phyloP scores from a whole-genome alignment of 257 asterid genomes.

The Forsythia suspensa region DNA sequence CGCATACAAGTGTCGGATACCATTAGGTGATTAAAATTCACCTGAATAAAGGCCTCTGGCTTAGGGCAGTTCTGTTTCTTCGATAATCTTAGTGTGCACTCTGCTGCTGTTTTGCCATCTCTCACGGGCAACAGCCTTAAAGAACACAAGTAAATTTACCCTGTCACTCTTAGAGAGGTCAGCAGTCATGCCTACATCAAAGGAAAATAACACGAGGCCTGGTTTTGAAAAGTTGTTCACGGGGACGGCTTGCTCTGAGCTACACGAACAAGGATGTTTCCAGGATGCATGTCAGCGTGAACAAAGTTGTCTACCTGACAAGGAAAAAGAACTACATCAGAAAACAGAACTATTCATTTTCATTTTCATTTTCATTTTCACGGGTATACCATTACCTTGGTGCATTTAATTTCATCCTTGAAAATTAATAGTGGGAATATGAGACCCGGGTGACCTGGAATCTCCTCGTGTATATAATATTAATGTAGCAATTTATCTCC shows the following conservation, averaged over 20 bases:
- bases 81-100: slow-evolving; percentile 56
- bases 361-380: neutral
- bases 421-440: neutral
- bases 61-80: slow-evolving; percentile 74
- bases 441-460: neutral
- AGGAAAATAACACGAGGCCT: slow-evolving; percentile 76
- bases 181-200: slow-evolving; percentile 88
- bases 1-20: slow-evolving; percentile 8
- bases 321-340: slow-evolving; percentile 21
- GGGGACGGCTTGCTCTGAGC: slow-evolving; percentile 45
- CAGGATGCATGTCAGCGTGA: slow-evolving; percentile 93
- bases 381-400: neutral
- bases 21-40: slow-evolving; percentile 20
- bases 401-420: neutral
- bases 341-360: neutral
- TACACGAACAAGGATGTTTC: slow-evolving; percentile 78
- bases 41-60: slow-evolving; percentile 78
- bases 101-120: slow-evolving; percentile 77
- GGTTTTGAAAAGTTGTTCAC: slow-evolving; percentile 53
- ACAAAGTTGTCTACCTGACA: slow-evolving; percentile 80
- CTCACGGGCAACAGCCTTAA: slow-evolving; percentile 76
- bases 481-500: neutral
- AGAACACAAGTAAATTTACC: slow-evolving; percentile 58
- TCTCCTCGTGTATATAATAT: neutral
- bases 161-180: slow-evolving; percentile 68